Conservation (phyloP, 352 stramenopile genomes). For the Phytophthora capsici region DNA sequence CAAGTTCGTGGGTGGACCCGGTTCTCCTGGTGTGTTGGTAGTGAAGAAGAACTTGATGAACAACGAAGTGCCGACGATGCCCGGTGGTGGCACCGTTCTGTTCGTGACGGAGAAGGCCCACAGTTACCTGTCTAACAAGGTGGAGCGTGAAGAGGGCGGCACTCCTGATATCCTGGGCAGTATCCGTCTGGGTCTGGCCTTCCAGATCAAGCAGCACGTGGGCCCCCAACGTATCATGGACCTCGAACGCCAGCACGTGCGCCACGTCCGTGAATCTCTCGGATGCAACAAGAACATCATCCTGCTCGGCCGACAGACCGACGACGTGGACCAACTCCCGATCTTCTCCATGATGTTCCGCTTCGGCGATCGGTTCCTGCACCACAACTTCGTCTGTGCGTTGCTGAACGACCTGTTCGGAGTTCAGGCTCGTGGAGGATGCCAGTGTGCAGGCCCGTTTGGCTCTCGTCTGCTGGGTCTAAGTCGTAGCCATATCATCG, state of each 20-base stretch:
- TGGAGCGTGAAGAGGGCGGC: slow-evolving; percentile 94
- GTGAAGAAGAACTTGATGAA: slow-evolving; percentile 91
- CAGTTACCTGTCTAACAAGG: slow-evolving; percentile 76
- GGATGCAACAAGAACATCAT: slow-evolving; percentile 72
- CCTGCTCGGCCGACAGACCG: slow-evolving; percentile 82
- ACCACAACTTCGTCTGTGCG: slow-evolving; percentile 98
- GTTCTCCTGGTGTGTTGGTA: slow-evolving; percentile 94
- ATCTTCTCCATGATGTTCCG: slow-evolving; percentile 96
- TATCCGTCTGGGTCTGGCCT: slow-evolving; percentile 91
- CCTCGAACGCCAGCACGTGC: slow-evolving; percentile 52
- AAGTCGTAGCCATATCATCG: slow-evolving; percentile 59
- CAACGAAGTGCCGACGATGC: slow-evolving; percentile 63
- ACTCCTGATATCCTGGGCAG: slow-evolving; percentile 95
- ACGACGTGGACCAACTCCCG: slow-evolving; percentile 72
- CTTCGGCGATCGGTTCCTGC: slow-evolving; percentile 90
- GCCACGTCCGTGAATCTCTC: slow-evolving; percentile 49
- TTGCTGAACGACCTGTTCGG: slow-evolving; percentile 98
- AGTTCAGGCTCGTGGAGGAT: slow-evolving; percentile 72
- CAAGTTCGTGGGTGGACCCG: slow-evolving; percentile 96
- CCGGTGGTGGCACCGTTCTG: slow-evolving; percentile 56
- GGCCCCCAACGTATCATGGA: slow-evolving; percentile 57
- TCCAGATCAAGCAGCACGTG: slow-evolving; percentile 89
- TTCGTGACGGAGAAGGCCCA: slow-evolving; percentile 68
- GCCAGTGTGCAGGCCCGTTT: slow-evolving; percentile 94
- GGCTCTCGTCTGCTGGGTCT: slow-evolving; percentile 93